Evolutionary conservation across 345 rosid genomes (phyloP), one percentile per base, ranked within the genome.

Genomic region (Arabis hirsuta): DNA sequence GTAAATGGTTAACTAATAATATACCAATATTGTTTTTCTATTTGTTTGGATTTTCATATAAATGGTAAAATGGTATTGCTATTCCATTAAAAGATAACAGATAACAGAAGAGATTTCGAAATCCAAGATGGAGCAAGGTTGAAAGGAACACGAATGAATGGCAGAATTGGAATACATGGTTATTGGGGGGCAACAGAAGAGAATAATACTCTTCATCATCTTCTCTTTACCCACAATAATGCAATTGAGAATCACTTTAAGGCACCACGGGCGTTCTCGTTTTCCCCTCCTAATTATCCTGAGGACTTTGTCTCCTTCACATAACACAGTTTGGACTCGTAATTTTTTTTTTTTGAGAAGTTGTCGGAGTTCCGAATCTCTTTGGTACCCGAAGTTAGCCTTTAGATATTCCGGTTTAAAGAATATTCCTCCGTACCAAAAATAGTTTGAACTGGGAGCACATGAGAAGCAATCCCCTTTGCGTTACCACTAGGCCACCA

Each of bases 221-320:
- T 70, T 76, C 79, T 74, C 74, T 74, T 73, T 62, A 52, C 71
- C 70, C 65, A 68, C 81, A 81, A 76, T 86, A 84, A 84, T 80
- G 83, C 87, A 67, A 43, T 61, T 59, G 74, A 77, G 83, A 83
- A 87, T 83, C 79, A 77, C 74, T 66, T 68, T 73, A 73, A 78
- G 78, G 74, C 70, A 27, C 67, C 20, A 22, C 34, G 45, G 65
- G 76, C 65, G 71, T 71, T 77, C 77, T 44, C 51, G 74, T 72
- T 45, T 76, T 82, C 60, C 48, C 48, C 47, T 54, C 42, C 59
- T 43, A 14, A 45, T 41, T 29, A 48, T 67, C 14, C 48, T 19
- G 8, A 41, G 22, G 10, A 50, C 39, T 27, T 58, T 68, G 62
- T 67, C 59, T 61, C 45, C 53, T 62, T 55, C 74, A 44, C 51